Conservation (phyloP, 371 early-diverging fungal genomes). For the Rhizopus arrhizus region DNA sequence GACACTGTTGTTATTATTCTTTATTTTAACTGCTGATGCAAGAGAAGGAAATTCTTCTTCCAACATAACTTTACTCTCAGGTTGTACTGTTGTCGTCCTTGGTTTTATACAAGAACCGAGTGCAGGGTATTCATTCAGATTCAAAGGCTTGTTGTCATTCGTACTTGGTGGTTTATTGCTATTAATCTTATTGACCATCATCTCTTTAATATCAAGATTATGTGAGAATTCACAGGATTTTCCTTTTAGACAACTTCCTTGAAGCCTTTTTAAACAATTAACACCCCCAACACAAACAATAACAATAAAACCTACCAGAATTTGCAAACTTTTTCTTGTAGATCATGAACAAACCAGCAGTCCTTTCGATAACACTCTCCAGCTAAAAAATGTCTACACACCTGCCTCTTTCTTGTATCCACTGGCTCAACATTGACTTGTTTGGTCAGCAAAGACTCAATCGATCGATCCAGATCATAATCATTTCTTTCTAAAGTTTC, state of each 20-base stretch:
- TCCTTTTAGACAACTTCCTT: conserved; percentile 72
- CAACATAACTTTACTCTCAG: neutral
- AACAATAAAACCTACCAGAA: conserved; percentile 57
- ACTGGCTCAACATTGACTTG: conserved; percentile 3
- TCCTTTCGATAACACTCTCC: conserved; percentile 78
- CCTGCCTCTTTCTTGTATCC: conserved; percentile 46
- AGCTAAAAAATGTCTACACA: conserved; percentile 77
- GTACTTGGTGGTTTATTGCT: conserved; percentile 7
- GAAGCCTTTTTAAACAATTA: conserved; percentile 46
- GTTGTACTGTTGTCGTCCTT: neutral
- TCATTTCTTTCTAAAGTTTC: conserved; percentile 45
- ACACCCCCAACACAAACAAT: neutral
- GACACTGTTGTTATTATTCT: conserved; percentile 4
- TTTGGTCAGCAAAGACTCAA: conserved; percentile 33
- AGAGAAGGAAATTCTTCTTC: conserved; percentile 47
- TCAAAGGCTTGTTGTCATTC: conserved; percentile 10
- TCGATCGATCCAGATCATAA: conserved; percentile 55
- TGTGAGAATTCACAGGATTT: conserved; percentile 70
- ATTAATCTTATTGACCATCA: conserved; percentile 37
- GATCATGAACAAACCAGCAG: conserved; percentile 83
- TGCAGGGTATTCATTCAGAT: conserved; percentile 38
- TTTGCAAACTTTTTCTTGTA: conserved; percentile 71
- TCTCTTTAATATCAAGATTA: conserved; percentile 47
- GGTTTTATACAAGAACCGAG: conserved; percentile 9
- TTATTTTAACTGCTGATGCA: conserved; percentile 30